Base-by-base conservation (phyloP, 1,284 basidiomycete species). In the Agaricales sp. region DNA sequence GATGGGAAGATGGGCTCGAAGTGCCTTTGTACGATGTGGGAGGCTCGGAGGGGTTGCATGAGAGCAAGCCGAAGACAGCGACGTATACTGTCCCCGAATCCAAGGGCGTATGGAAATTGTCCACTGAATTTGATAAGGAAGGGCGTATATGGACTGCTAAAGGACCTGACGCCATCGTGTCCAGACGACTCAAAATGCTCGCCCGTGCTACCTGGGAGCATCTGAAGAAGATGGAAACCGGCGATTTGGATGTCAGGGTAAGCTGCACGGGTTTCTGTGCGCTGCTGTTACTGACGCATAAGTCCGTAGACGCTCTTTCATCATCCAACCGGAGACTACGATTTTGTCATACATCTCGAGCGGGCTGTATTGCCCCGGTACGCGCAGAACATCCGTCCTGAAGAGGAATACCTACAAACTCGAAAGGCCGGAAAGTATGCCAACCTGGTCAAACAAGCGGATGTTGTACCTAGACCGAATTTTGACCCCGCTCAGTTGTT, bases 261-360 rank as follows among this genome's bases (percentile, higher is more conserved):
- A 23, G 68, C 51, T 45, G 22, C 22, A 16, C 26, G 20, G 35
- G 3, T 22, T 46, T 11, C 11, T 20, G 22, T 39, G 23, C 14
- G 45, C 24, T 21, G 24, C 39, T 19, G 22, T 47, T 26, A 37
- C 35, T 37, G 38, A 24, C 21, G 49, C 22, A 30, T 24, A 23
- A 16, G 35, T 43, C 30, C 18, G 47, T 45, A 93, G 86, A 70
- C 77, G 16, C 71, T 98, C 45, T 96, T 98, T 67, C 69, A 77
- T 6, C 92, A 96, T 55, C 87, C 93, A 0, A 76, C 79, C 0
- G 69, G 78, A 6, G 86, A 93, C 59, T 99, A 96, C 62, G 88
- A 97, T 58, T 78, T 96, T 56, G 57, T 96, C 19, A 71, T 99
- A 26, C 76, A 87, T 51, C 74, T 99, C 16, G 71, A 91, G 30